A percentile compares a stretch with the other conserved stretches of the same genome.
phyloP scores from a whole-genome alignment of 805 yeast genomes.

The Candida methanosorbosa region DNA sequence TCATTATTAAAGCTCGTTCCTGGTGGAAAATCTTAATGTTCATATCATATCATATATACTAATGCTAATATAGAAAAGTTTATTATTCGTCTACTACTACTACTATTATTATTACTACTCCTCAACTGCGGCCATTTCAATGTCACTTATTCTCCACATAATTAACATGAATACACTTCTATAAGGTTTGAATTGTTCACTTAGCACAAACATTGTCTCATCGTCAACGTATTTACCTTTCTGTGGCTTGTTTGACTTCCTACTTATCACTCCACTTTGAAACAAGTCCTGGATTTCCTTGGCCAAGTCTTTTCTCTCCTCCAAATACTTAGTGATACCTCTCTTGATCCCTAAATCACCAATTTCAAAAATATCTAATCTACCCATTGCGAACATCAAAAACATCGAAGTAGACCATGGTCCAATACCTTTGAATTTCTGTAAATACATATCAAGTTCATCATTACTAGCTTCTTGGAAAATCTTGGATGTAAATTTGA shows the following conservation, averaged over 20 bases:
- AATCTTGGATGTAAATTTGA: constrained; percentile 8
- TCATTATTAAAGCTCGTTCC: constrained; percentile 26
- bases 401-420: constrained; percentile 91
- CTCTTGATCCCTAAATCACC: constrained; percentile 82
- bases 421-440: constrained; percentile 59
- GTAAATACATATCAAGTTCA: constrained; percentile 8
- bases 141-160: constrained; percentile 63
- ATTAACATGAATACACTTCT: constrained; percentile 59
- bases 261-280: constrained; percentile 15
- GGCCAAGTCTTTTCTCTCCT: constrained; percentile 40
- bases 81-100: no score
- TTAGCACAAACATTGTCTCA: constrained; percentile 44
- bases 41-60: no score
- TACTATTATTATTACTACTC: constrained; percentile 1
- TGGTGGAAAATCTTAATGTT: constrained; percentile 37
- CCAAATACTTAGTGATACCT: constrained; percentile 62
- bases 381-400: constrained; percentile 55
- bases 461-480: constrained; percentile 9
- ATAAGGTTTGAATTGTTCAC: constrained; percentile 57
- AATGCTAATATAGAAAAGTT: no score
- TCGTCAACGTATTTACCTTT: constrained; percentile 38
- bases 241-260: constrained; percentile 22
- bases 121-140: constrained; percentile 40
- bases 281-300: constrained; percentile 34
- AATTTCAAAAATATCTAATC: constrained; percentile 63